These are phyloP conservation scores for Trichoderma sp. DNA, from an alignment of 2,329 filamentous ascomycete species.

Conservation along the genomic window DNA sequence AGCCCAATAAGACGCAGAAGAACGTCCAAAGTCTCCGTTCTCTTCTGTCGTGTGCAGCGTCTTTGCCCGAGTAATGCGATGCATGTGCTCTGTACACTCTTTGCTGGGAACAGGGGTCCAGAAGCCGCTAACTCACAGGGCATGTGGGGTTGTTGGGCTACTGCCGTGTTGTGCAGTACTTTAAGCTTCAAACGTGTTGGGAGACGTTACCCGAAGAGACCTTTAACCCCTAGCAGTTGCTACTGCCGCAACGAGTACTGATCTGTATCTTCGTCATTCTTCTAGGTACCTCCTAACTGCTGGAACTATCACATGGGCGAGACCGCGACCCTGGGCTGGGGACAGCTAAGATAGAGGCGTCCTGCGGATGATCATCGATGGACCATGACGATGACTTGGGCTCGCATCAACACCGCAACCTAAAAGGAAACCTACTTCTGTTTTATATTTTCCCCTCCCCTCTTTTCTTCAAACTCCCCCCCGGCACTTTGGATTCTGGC, in stretches of 20 bases:
- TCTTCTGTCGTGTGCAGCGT: not conserved
- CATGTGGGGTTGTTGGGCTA: slow-evolving; percentile 17
- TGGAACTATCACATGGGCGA: slow-evolving; percentile 17
- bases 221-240: fast-evolving
- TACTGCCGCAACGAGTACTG: not conserved
- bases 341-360: not conserved
- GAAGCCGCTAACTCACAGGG: slow-evolving; percentile 4
- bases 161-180: slow-evolving; percentile 1
- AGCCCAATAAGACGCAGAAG: not conserved
- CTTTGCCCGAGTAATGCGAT: not conserved
- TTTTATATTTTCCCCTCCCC: not conserved
- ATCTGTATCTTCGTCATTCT: not conserved
- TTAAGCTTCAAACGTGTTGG: not conserved
- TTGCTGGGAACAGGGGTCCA: slow-evolving; percentile 7
- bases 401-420: slow-evolving; percentile 12
- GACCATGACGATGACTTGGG: slow-evolving; percentile 9
- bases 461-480: not conserved
- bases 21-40: not conserved
- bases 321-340: slow-evolving; percentile 3
- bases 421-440: not conserved
- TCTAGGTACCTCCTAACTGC: not conserved
- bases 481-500: not conserved
- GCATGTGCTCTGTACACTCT: slow-evolving; percentile 9
- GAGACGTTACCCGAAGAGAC: not conserved
- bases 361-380: slow-evolving; percentile 24